Evolutionary conservation across 495 filamentous ascomycete species (phyloP).

Genomic region (Physcia stellaris): DNA sequence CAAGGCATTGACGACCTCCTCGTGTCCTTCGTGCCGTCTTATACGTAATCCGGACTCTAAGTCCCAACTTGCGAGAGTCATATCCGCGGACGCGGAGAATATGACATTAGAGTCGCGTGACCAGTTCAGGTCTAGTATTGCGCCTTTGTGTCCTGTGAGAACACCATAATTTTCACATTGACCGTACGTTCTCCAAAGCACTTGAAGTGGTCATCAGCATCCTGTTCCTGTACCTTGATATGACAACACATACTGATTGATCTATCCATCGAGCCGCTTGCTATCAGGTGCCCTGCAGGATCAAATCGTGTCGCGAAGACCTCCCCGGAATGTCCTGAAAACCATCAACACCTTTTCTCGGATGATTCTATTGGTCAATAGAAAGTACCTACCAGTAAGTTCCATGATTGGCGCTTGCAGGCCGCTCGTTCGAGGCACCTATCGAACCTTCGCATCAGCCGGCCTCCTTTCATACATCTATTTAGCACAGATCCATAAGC

Average conservation of each 20-base stretch:
- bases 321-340: conserved; percentile 55
- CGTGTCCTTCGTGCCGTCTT: conserved; percentile 82
- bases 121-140: conserved; percentile 88
- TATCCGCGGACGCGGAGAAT: conserved; percentile 89
- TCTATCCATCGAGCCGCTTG: conserved; percentile 91
- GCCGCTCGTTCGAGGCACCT: conserved; percentile 73
- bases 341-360: neutral
- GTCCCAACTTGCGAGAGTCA: conserved; percentile 89
- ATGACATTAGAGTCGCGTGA: conserved; percentile 82
- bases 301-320: conserved; percentile 88
- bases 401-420: conserved; percentile 93
- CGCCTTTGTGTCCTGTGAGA: conserved; percentile 76
- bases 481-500: conserved; percentile 10
- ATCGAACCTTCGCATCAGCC: conserved; percentile 22
- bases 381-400: conserved; percentile 49
- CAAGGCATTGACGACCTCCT: conserved; percentile 83
- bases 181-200: conserved; percentile 86
- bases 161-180: conserved; percentile 87
- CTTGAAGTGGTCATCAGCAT: conserved; percentile 27
- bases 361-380: neutral
- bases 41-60: conserved; percentile 75
- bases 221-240: neutral
- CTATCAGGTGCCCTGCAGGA: conserved; percentile 72
- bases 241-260: conserved; percentile 52
- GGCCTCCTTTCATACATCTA: conserved; percentile 10